Evolutionary conservation across 371 early-diverging fungal species (phyloP).

Genomic region (Mortierella sp.): DNA sequence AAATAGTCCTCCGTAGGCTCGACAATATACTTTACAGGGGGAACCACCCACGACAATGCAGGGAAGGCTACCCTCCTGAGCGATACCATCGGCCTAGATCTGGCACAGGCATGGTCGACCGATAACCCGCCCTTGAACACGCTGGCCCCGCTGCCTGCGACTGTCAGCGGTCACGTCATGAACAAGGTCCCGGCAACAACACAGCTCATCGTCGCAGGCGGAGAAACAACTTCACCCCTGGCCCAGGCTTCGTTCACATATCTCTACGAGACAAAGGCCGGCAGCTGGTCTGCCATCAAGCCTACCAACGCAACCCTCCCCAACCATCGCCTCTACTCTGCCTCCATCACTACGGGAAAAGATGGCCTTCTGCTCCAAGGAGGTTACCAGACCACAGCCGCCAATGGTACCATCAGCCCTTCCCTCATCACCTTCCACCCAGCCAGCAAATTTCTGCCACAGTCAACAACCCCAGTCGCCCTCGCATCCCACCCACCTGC

Average conservation of each 20-base stretch:
- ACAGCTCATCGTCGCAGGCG: conserved; percentile 41
- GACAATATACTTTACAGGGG: conserved; percentile 45
- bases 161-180: conserved; percentile 41
- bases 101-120: conserved; percentile 33
- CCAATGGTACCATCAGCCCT: conserved; percentile 32
- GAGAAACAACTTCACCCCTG: conserved; percentile 22
- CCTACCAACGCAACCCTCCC: conserved; percentile 28
- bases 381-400: conserved; percentile 27
- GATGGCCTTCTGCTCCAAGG: conserved; percentile 48
- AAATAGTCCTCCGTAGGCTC: conserved; percentile 25
- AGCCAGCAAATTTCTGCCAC: conserved; percentile 26
- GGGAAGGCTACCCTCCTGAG: conserved; percentile 32
- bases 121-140: conserved; percentile 23
- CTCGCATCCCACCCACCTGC: conserved; percentile 30
- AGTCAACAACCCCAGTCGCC: conserved; percentile 27
- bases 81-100: conserved; percentile 41
- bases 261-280: conserved; percentile 19
- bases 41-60: conserved; percentile 24
- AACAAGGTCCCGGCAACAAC: conserved; percentile 27
- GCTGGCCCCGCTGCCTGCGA: conserved; percentile 3
- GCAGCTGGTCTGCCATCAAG: conserved; percentile 41
- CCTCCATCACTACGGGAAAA: conserved; percentile 36
- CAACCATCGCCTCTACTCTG: conserved; percentile 39
- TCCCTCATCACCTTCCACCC: conserved; percentile 30
- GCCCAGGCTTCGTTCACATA: conserved; percentile 14